Percentiles rank a stretch among this genome's conserved stretches.
Evolutionary conservation across 202 grass and related monocot genomes (phyloP).

Genomic region (Setaria italica): DNA sequence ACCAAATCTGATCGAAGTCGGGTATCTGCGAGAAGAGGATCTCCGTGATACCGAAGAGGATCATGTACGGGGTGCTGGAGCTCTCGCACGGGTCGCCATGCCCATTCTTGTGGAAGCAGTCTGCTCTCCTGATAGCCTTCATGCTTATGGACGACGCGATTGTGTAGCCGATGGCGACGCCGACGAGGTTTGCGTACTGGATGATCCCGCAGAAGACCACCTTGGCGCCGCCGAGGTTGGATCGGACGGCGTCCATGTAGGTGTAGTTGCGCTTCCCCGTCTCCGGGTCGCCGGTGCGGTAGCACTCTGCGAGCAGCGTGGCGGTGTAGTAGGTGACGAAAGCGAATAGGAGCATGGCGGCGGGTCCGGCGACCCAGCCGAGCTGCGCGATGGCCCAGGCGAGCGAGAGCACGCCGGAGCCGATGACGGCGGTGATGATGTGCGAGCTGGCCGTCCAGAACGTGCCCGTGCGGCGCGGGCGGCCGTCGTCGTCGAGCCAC

Average conservation of each 20-base stretch:
- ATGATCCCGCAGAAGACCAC: constrained; percentile 53
- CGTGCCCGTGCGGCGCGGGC: constrained; percentile 41
- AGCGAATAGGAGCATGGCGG: constrained; percentile 51
- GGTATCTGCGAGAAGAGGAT: constrained; percentile 66
- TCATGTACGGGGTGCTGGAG: constrained; percentile 46
- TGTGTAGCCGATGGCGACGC: constrained; percentile 62
- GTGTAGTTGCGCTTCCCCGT: constrained; percentile 54
- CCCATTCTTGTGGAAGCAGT: constrained; percentile 48
- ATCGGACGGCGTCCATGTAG: constrained; percentile 64
- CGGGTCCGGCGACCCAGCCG: constrained; percentile 60
- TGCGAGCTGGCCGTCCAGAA: constrained; percentile 61
- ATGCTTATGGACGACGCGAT: constrained; percentile 70
- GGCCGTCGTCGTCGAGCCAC: constrained; percentile 51
- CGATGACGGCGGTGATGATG: constrained; percentile 65
- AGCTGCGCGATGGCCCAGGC: constrained; percentile 67
- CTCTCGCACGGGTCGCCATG: constrained; percentile 16
- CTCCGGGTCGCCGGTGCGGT: constrained; percentile 46
- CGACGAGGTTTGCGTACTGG: constrained; percentile 62
- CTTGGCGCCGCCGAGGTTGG: constrained; percentile 55
- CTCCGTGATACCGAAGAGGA: constrained; percentile 58
- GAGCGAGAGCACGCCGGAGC: constrained; percentile 65
- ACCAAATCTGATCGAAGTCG: constrained; percentile 68
- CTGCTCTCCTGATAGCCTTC: constrained; percentile 45
- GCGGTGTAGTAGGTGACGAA: constrained; percentile 60
- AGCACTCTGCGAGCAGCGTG: constrained; percentile 58